Conservation (phyloP, 306 rosid genomes). For the Crataegus laevigata region DNA sequence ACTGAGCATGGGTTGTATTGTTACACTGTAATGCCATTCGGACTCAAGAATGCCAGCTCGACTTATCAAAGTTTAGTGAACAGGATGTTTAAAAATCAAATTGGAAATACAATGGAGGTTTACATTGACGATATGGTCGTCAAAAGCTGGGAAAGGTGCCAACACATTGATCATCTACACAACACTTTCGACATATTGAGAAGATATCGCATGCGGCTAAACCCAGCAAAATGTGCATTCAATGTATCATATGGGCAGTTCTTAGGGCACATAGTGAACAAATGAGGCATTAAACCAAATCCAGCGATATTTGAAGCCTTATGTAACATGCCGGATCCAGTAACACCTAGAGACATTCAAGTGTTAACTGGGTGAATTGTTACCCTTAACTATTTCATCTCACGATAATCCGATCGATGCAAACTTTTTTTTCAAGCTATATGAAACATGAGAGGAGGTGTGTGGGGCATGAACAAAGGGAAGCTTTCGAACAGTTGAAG, state of each 20-base stretch:
- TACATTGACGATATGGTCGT: neutral
- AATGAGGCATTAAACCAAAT: neutral
- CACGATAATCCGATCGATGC: neutral
- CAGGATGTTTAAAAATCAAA: neutral
- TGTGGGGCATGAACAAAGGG: no score
- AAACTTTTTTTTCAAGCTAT: no score
- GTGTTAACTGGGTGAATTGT: neutral
- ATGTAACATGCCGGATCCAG: neutral
- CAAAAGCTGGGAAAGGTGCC: neutral
- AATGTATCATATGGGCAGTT: neutral
- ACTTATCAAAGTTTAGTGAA: neutral
- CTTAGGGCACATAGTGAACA: neutral
- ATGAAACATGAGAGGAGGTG: no score
- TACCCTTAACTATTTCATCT: neutral
- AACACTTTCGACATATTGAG: neutral
- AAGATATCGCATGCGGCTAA: neutral
- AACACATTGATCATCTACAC: no score
- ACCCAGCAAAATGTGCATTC: neutral
- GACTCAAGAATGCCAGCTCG: neutral
- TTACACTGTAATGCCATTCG: neutral
- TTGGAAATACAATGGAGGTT: neutral
- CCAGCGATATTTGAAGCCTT: neutral
- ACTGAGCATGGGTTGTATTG: neutral
- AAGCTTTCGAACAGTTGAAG: neutral
- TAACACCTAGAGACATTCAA: neutral